phyloP scores from a whole-genome alignment of 2,329 filamentous ascomycete species.

The Colletotrichum trifolii region DNA sequence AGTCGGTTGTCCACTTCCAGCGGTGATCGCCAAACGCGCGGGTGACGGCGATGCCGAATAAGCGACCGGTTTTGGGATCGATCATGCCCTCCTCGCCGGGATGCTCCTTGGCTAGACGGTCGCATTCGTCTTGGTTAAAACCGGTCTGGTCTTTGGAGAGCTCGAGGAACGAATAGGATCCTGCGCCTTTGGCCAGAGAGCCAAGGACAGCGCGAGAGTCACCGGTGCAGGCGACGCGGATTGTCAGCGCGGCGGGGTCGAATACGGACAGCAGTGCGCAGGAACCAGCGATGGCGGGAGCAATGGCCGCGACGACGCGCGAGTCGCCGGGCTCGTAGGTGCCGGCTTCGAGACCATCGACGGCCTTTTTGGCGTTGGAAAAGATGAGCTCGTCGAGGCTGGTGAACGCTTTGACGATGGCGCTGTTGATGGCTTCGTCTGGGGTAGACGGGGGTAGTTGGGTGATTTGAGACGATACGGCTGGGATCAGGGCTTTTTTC shows the following conservation, averaged over 20 bases:
- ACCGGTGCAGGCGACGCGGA: constrained; percentile 74
- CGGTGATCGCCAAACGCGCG: constrained; percentile 75
- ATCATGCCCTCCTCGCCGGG: constrained; percentile 70
- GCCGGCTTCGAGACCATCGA: constrained; percentile 43
- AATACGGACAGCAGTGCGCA: constrained; percentile 73
- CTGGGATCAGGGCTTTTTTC: constrained; percentile 53
- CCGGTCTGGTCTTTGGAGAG: constrained; percentile 76
- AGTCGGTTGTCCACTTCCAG: constrained; percentile 71
- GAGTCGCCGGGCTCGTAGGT: constrained; percentile 25
- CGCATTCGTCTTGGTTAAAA: constrained; percentile 68
- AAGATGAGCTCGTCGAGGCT: constrained; percentile 68
- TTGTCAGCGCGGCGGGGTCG: constrained; percentile 61
- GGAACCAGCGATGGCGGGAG: constrained; percentile 61
- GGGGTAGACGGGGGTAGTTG: constrained; percentile 46
- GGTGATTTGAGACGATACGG: constrained; percentile 51
- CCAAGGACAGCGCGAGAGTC: constrained; percentile 76
- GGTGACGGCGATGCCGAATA: constrained; percentile 71
- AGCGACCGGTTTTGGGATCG: constrained; percentile 60
- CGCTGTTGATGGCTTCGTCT: constrained; percentile 60
- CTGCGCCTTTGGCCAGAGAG: constrained; percentile 48
- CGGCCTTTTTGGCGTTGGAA: constrained; percentile 46
- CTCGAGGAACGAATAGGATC: constrained; percentile 60
- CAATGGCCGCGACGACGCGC: constrained; percentile 40
- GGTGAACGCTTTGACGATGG: constrained; percentile 68
- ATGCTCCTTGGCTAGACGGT: constrained; percentile 66